Base-by-base conservation (phyloP, 2,329 filamentous ascomycete genomes). In the Paecilomyces sp. region DNA sequence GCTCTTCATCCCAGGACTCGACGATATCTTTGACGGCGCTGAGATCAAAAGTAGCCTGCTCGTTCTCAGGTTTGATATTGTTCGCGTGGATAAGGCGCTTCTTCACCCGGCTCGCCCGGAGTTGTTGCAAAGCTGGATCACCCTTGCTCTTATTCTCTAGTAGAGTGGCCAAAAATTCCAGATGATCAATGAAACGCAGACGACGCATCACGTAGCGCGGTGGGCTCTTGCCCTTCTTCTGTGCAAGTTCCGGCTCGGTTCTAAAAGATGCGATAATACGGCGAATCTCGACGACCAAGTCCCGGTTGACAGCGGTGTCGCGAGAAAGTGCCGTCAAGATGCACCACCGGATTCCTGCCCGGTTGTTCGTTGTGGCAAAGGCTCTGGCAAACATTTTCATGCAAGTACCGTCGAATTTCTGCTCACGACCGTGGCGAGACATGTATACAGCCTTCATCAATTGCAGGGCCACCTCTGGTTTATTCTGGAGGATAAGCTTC, bases 271-370 rank as follows among this genome's bases (percentile, higher is more conserved):
- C 66, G 25, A 73, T 51, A 30, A 71, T 56, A 5, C 70, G 69
- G 30, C 67, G 64, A 8, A 68, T 66, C 58, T 77, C 75, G 18
- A 69, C 70, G 1, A 75, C 61, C 30, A 77, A 70, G 55, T 72
- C 67, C 25, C 58, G 67, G 47, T 60, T 68, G 25, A 71, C 58
- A 12, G 70, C 68, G 33, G 70, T 73, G 2, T 63, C 61, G 30
- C 74, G 71, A 30, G 70, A 66, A 25, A 77, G 64, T n/a, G 67
- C 71, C 1, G 73, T 73, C 57, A 76, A 57, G 50, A 77, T 68
- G 55, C 74, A 75, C 75, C 75, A 77, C 55, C 74, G 73, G 2
- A 76, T 62, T 1, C 75, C 75, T n/a, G 68, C 65, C 7, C 72
- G 57, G 33, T 75, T 69, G 3, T 67, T 65, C 4, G 62, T 57